Conservation (phyloP, 306 rosid species). For the Delonix regia region DNA sequence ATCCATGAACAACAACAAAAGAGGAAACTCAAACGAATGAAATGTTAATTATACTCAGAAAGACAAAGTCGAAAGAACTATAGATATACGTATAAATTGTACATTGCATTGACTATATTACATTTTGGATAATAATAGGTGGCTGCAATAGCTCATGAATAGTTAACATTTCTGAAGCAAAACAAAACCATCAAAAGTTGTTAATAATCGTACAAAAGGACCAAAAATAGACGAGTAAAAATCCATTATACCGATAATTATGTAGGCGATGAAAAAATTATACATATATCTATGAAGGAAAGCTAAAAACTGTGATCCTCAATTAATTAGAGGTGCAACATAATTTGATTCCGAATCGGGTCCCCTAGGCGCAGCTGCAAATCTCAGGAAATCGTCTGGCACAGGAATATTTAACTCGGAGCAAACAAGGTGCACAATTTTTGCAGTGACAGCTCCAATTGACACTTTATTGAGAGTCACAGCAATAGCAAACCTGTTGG, state of each 20-base stretch:
- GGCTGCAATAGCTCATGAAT: not conserved
- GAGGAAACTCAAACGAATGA: not conserved
- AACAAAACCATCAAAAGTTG: not conserved
- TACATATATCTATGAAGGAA: constrained; percentile 10
- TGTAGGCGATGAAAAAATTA: not conserved
- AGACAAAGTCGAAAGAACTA: not conserved
- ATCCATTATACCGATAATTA: not conserved
- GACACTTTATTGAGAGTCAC: constrained; percentile 92
- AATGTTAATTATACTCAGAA: not conserved
- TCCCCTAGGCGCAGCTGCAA: constrained; percentile 36
- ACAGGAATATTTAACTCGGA: constrained; percentile 87
- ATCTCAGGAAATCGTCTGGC: constrained; percentile 63
- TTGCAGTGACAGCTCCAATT: constrained; percentile 67
- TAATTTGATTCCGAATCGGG: constrained; percentile 31
- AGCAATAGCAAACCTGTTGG: constrained; percentile 73
- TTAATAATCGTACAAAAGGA: not conserved
- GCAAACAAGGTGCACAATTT: constrained; percentile 70
- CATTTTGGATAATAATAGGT: not conserved
- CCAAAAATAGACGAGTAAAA: not conserved
- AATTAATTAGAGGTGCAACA: constrained; percentile 71
- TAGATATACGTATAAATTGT: not conserved
- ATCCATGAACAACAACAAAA: no score
- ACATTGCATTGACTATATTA: not conserved
- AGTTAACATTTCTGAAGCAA: not conserved
- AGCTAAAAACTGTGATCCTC: constrained; percentile 38